Evolutionary conservation across 2,329 filamentous ascomycete species (phyloP).

Genomic region (Colletotrichum cereale): DNA sequence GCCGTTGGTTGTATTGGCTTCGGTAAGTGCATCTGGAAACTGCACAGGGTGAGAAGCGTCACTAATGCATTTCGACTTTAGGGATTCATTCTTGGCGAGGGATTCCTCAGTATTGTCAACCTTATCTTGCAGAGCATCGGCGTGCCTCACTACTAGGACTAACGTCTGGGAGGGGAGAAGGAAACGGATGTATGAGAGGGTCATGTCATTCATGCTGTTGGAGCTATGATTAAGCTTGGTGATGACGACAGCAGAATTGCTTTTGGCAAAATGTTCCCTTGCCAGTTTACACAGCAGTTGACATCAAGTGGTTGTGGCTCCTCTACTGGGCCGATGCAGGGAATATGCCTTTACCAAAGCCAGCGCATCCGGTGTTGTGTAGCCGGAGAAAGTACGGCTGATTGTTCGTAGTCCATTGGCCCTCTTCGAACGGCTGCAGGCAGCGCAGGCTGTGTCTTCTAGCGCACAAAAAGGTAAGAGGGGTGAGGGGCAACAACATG

Average conservation of each 20-base stretch:
- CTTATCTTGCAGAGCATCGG: slow-evolving; percentile 81
- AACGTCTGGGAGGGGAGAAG: background rate
- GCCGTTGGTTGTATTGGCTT: slow-evolving; percentile 88
- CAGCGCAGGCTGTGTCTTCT: background rate
- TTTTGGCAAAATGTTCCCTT: background rate
- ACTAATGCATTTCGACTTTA: slow-evolving; percentile 44
- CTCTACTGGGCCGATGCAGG: background rate
- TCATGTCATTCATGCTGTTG: background rate
- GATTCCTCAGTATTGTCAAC: slow-evolving; percentile 92
- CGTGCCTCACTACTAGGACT: slow-evolving; percentile 73
- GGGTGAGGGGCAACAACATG: background rate
- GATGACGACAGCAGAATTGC: background rate
- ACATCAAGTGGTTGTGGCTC: background rate
- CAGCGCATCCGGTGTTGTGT: background rate
- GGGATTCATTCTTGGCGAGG: slow-evolving; percentile 93
- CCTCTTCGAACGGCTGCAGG: background rate
- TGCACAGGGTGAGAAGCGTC: background rate
- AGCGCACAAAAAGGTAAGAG: background rate
- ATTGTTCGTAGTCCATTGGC: background rate
- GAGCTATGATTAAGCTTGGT: too few species aligned
- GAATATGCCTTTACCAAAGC: background rate
- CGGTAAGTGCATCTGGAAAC: slow-evolving; percentile 56
- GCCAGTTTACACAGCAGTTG: background rate
- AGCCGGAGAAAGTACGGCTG: background rate
- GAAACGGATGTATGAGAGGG: background rate